phyloP scores from a whole-genome alignment of 352 stramenopile genomes.

The Pythium myriotylum region DNA sequence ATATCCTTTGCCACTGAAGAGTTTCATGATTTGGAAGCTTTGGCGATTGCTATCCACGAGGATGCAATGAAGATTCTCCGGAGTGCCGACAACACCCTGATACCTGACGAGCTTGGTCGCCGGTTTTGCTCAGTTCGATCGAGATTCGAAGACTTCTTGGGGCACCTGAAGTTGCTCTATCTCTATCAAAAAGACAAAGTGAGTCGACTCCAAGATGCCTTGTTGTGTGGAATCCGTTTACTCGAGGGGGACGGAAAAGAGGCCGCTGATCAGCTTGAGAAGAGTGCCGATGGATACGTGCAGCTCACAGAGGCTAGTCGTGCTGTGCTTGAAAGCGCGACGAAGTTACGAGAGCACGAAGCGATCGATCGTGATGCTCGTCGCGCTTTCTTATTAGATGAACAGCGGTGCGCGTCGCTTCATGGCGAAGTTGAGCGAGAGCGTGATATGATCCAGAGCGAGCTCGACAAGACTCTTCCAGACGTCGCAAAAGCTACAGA shows the following conservation, averaged over 20 bases:
- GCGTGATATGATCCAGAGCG: conserved; percentile 48
- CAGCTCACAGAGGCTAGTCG: conserved; percentile 37
- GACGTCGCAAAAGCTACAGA: conserved; percentile 59
- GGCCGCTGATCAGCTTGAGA: conserved; percentile 32
- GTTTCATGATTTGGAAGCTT: conserved; percentile 13
- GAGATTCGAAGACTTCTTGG: conserved; percentile 50
- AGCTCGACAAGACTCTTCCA: conserved; percentile 63
- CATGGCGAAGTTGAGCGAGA: conserved; percentile 63
- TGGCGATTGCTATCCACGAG: conserved; percentile 19
- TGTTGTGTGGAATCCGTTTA: conserved; percentile 25
- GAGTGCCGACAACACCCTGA: background rate
- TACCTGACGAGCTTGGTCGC: conserved; percentile 17
- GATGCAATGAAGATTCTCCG: conserved; percentile 16
- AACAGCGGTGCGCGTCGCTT: conserved; percentile 53
- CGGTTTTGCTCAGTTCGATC: conserved; percentile 33
- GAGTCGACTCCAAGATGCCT: conserved; percentile 7
- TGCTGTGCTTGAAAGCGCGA: conserved; percentile 33
- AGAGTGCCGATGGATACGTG: conserved; percentile 40
- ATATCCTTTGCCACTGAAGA: conserved; percentile 9
- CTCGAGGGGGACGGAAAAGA: conserved; percentile 35
- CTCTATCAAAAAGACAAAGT: conserved; percentile 48
- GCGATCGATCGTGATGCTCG: conserved; percentile 42
- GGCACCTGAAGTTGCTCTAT: conserved; percentile 46
- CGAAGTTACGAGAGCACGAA: conserved; percentile 38
- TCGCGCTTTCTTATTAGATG: conserved; percentile 56